phyloP scores from a whole-genome alignment of 441 rosid species.

The Erodium chrysanthum region DNA sequence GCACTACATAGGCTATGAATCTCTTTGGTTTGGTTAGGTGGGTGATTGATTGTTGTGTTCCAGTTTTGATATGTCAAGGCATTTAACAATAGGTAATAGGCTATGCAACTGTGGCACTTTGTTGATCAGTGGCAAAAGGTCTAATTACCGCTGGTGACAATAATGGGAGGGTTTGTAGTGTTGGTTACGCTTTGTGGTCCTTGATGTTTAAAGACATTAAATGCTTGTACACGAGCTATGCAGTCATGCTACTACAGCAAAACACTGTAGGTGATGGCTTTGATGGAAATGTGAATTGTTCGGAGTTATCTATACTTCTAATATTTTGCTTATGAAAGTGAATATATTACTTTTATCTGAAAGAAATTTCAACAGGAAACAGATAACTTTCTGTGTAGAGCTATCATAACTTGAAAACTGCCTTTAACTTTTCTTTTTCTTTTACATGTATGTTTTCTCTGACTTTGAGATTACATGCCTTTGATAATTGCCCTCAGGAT shows the following conservation, averaged over 20 bases:
- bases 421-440: too few species aligned
- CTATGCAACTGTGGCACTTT: too few species aligned
- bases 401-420: too few species aligned
- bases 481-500: conserved; percentile 42
- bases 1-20: background rate
- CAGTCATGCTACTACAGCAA: background rate
- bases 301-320: background rate
- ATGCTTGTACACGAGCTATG: background rate
- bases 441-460: background rate
- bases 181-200: background rate
- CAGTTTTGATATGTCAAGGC: background rate
- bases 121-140: background rate
- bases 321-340: background rate
- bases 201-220: background rate
- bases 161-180: background rate
- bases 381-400: background rate
- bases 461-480: background rate
- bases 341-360: background rate
- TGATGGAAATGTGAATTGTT: background rate
- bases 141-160: background rate
- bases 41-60: background rate
- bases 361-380: background rate
- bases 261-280: background rate
- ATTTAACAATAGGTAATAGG: background rate
- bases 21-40: background rate